A percentile compares a stretch with the other conserved stretches of the same genome.
These are phyloP conservation scores for Nicotiana tabacum DNA, from an alignment of 257 asterid species.

Conservation along the genomic window DNA sequence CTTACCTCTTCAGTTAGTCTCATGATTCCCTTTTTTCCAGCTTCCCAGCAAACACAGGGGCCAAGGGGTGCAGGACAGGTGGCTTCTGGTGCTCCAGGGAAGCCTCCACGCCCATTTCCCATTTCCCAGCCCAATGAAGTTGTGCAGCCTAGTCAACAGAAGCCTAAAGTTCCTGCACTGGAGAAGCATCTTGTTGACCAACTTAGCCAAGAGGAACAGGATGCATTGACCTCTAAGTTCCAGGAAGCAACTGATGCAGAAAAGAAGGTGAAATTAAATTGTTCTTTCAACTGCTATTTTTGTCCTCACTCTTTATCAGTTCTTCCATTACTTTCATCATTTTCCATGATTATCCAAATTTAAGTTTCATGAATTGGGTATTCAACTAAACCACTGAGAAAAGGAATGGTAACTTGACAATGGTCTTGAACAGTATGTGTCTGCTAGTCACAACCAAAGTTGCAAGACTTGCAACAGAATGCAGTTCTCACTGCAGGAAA, in stretches of 20 bases:
- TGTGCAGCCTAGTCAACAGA: constrained; percentile 49
- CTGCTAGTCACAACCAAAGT: background rate
- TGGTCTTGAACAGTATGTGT: constrained; percentile 3
- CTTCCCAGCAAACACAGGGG: constrained; percentile 57
- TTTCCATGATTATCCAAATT: background rate
- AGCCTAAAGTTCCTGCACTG: constrained; percentile 84
- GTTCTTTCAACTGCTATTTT: background rate
- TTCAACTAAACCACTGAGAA: background rate
- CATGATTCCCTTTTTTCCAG: constrained; percentile 25
- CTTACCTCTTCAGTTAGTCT: background rate
- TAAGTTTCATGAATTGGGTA: background rate
- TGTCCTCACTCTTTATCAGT: background rate
- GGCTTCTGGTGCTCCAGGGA: constrained; percentile 49
- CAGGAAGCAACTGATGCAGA: constrained; percentile 93
- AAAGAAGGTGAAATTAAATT: constrained; percentile 52
- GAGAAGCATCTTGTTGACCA: constrained; percentile 86
- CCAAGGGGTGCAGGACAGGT: constrained; percentile 39
- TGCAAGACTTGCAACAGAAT: background rate
- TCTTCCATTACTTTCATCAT: background rate
- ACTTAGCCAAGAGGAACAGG: constrained; percentile 91
- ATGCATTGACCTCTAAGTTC: constrained; percentile 66
- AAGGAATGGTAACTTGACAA: background rate
- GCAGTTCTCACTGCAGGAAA: background rate
- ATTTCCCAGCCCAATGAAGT: constrained; percentile 55
- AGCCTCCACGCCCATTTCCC: constrained; percentile 91